phyloP scores from a whole-genome alignment of 2,329 filamentous ascomycete genomes.

The Xylaria sp. region DNA sequence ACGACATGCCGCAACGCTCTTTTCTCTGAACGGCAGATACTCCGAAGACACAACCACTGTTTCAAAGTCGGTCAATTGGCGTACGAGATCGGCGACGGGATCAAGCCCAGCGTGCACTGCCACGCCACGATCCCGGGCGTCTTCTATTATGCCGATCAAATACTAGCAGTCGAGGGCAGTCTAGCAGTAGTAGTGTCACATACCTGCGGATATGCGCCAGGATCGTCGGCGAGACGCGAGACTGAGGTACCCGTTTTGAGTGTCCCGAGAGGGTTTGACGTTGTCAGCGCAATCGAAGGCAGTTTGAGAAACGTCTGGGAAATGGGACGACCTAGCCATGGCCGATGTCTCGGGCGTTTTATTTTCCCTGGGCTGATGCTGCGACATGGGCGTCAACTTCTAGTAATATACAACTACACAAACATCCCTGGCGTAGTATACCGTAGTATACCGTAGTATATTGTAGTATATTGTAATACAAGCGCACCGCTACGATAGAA shows the following conservation, averaged over 20 bases:
- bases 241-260: slow-evolving; percentile 5
- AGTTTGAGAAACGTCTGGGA: slow-evolving; percentile 30
- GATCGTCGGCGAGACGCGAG: slow-evolving; percentile 23
- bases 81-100: slow-evolving; percentile 14
- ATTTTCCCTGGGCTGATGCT: slow-evolving; percentile 17
- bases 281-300: slow-evolving; percentile 9
- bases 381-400: background rate
- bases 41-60: slow-evolving; percentile 8
- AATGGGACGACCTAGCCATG: slow-evolving; percentile 23
- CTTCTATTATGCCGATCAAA: slow-evolving; percentile 15
- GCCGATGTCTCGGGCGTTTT: slow-evolving; percentile 28
- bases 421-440: background rate
- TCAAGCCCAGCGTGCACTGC: slow-evolving; percentile 15
- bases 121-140: slow-evolving; percentile 8
- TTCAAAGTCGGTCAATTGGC: background rate
- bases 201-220: background rate
- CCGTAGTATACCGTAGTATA: too few relatives aligned
- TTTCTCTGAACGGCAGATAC: too few relatives aligned
- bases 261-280: slow-evolving; percentile 16
- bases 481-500: background rate
- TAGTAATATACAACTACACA: background rate
- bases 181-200: background rate
- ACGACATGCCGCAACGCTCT: slow-evolving; percentile 12
- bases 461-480: too few relatives aligned
- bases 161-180: background rate